Conservation (phyloP, 2,329 filamentous ascomycete species). For the Colletotrichum lini region DNA sequence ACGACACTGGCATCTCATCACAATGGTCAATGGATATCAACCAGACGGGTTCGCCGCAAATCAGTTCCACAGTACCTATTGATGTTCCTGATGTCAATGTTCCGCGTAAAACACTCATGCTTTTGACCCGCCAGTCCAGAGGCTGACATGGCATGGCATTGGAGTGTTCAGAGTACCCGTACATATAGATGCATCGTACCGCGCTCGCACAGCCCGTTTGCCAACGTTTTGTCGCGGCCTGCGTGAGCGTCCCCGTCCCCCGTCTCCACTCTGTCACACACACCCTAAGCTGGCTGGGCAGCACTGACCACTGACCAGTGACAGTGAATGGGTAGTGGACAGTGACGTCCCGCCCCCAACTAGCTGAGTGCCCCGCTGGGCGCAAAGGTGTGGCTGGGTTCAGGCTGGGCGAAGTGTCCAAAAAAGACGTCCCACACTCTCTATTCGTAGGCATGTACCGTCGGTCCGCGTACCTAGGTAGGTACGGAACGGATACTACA, state of each 20-base stretch:
- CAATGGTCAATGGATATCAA: not conserved
- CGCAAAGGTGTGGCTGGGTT: slow-evolving; percentile 30
- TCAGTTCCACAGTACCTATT: no score
- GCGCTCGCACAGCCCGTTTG: slow-evolving; percentile 31
- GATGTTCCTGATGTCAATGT: not conserved
- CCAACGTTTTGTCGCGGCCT: slow-evolving; percentile 16
- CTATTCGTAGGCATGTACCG: not conserved
- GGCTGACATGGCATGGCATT: no score
- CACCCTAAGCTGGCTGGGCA: no score
- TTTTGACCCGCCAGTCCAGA: no score
- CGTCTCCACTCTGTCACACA: slow-evolving; percentile 3
- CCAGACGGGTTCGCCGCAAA: not conserved
- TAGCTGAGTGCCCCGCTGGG: slow-evolving; percentile 18
- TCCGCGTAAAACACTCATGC: not conserved
- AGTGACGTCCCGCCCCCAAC: slow-evolving; percentile 40
- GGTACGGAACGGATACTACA: no score
- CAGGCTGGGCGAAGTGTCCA: slow-evolving; percentile 28
- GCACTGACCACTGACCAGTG: no score
- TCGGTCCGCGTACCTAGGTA: not conserved
- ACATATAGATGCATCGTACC: slow-evolving; percentile 14
- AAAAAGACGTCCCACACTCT: slow-evolving; percentile 27
- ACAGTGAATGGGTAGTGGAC: no score
- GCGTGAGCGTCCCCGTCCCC: not conserved
- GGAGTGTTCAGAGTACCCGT: no score
- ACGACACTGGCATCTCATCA: no score